phyloP scores from a whole-genome alignment of 2,329 filamentous ascomycete genomes.

The Fusarium liriodendri region DNA sequence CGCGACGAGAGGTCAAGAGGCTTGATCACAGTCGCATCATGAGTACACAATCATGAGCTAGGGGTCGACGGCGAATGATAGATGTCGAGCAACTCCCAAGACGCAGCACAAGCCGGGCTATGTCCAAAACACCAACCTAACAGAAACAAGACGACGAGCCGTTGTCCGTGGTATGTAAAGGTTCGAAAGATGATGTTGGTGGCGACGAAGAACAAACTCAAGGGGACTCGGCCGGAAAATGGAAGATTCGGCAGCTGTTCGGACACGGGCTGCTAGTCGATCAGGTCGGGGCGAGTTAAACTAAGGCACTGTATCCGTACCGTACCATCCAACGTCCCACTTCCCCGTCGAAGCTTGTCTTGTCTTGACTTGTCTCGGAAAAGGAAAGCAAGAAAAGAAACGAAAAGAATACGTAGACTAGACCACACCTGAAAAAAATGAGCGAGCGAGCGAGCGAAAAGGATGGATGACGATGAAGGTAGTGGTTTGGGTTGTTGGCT shows the following conservation, averaged over 20 bases:
- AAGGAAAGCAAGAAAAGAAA: not conserved
- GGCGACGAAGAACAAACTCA: conserved; percentile 33
- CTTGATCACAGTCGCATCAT: conserved; percentile 42
- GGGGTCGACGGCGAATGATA: not conserved
- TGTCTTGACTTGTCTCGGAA: conserved; percentile 2
- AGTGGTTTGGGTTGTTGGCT: conserved; percentile 22
- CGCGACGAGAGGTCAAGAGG: conserved; percentile 1
- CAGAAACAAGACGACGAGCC: conserved; percentile 2
- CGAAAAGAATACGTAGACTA: not conserved
- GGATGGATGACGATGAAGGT: conserved; percentile 24
- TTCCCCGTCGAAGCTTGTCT: conserved; percentile 9
- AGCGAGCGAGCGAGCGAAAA: conserved; percentile 12
- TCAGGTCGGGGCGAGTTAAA: not conserved
- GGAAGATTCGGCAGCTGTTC: conserved; percentile 31
- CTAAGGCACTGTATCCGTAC: not conserved
- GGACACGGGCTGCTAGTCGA: conserved; percentile 8
- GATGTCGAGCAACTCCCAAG: not conserved
- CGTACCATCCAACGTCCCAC: not conserved
- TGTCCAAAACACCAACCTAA: conserved; percentile 7
- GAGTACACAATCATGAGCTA: conserved; percentile 29
- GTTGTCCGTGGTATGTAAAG: conserved; percentile 26
- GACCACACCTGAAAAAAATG: conserved; percentile 1
- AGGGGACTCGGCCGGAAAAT: conserved; percentile 38
- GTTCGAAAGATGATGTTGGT: conserved; percentile 28
- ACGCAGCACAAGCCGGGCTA: not conserved